These are phyloP conservation scores for Solanum rostratum DNA, from an alignment of 257 asterid genomes.

Conservation along the genomic window DNA sequence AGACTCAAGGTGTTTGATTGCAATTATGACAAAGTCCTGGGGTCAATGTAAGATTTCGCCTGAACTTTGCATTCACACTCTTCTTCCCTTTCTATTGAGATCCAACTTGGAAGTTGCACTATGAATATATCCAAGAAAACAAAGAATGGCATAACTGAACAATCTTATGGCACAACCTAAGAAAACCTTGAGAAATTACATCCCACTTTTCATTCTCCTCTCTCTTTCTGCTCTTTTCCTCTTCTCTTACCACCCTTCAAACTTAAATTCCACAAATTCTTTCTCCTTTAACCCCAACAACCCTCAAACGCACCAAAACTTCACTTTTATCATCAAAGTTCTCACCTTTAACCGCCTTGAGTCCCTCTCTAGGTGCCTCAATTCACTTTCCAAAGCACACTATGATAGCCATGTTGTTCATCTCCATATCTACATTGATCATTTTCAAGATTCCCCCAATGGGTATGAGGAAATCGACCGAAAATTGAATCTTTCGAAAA, in stretches of 20 bases:
- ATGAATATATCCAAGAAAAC: neutral
- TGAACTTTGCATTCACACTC: neutral
- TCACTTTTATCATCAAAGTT: slow-evolving; percentile 76
- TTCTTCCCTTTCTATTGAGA: neutral
- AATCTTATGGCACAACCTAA: slow-evolving; percentile 17
- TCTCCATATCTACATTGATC: slow-evolving; percentile 73
- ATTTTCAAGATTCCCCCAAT: slow-evolving; percentile 29
- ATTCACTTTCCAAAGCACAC: slow-evolving; percentile 61
- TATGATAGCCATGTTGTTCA: slow-evolving; percentile 55
- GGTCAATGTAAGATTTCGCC: neutral
- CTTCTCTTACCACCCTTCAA: slow-evolving; percentile 31
- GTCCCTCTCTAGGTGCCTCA: slow-evolving; percentile 79
- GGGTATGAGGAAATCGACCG: slow-evolving; percentile 34
- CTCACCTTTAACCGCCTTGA: slow-evolving; percentile 72
- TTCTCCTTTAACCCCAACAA: slow-evolving; percentile 13
- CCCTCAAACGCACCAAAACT: slow-evolving; percentile 27
- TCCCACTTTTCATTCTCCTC: slow-evolving; percentile 25
- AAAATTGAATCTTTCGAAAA: slow-evolving; percentile 36
- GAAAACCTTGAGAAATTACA: slow-evolving; percentile 10
- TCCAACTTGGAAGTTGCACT: neutral
- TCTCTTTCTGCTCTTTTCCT: slow-evolving; percentile 24
- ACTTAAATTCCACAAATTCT: slow-evolving; percentile 21
- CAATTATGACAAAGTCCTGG: neutral
- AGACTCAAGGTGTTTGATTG: too few relatives aligned
- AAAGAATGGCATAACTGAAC: neutral